phyloP scores from a whole-genome alignment of 257 asterid genomes.

The Asclepias syriaca region DNA sequence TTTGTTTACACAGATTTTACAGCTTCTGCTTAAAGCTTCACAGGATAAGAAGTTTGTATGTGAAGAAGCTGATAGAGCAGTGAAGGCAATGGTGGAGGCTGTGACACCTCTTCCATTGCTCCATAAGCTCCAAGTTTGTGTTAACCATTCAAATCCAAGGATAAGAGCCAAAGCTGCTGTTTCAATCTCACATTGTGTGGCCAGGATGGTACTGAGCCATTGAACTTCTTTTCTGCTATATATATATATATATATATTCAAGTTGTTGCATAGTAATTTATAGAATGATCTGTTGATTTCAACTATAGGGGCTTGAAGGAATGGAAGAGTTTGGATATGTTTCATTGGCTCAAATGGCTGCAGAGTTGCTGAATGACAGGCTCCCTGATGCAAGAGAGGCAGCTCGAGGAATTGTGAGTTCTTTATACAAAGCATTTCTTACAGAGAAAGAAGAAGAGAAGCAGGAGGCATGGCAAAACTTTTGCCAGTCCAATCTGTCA shows the following conservation, averaged over 20 bases:
- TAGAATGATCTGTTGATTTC: neutral
- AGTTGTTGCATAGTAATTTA: neutral
- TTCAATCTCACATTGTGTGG: constrained; percentile 58
- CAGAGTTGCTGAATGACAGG: constrained; percentile 63
- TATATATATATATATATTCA: neutral
- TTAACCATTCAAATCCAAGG: constrained; percentile 60
- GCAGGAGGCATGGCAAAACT: constrained; percentile 70
- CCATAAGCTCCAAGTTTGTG: constrained; percentile 49
- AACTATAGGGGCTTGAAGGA: constrained; percentile 51
- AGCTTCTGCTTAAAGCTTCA: constrained; percentile 80
- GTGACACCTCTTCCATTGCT: constrained; percentile 72
- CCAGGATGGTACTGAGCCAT: constrained; percentile 56
- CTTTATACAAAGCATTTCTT: constrained; percentile 37
- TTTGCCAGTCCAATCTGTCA: constrained; percentile 73
- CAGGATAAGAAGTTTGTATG: constrained; percentile 97
- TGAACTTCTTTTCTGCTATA: neutral
- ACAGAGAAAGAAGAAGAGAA: constrained; percentile 59
- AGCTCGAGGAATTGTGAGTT: constrained; percentile 51
- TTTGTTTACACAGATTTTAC: constrained; percentile 51
- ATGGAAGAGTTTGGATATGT: constrained; percentile 69
- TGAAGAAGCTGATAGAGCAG: constrained; percentile 83
- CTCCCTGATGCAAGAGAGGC: constrained; percentile 97
- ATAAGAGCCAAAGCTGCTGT: constrained; percentile 83
- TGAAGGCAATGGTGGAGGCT: constrained; percentile 57
- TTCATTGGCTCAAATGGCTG: constrained; percentile 43